Conservation (phyloP, 139 green algal genomes). For the Micractinium sp. region DNA sequence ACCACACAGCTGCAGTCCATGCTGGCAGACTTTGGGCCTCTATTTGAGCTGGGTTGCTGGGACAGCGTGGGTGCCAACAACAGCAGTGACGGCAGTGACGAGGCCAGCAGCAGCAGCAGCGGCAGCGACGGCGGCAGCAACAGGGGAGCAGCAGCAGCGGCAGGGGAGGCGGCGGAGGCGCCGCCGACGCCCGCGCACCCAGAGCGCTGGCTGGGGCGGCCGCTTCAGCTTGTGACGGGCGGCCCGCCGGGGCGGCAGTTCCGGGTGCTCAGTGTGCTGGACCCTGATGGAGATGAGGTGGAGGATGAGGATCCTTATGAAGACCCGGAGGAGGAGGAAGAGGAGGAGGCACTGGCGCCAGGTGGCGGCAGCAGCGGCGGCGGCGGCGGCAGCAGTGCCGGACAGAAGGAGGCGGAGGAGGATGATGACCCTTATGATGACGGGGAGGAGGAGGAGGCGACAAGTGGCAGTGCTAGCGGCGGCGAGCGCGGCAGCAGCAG, state of each 20-base stretch:
- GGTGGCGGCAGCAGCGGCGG: neutral
- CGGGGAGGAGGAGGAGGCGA: neutral
- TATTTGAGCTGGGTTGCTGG: slow-evolving; percentile 9
- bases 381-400: neutral
- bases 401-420: neutral
- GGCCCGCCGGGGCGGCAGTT: neutral
- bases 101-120: neutral
- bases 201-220: neutral
- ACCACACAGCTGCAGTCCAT: neutral
- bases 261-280: neutral
- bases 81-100: neutral
- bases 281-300: neutral
- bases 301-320: slow-evolving; percentile 22
- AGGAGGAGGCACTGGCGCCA: neutral
- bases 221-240: neutral
- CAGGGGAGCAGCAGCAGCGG: neutral
- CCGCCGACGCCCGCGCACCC: neutral
- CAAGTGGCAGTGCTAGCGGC: neutral
- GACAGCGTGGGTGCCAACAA: neutral
- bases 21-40: slow-evolving; percentile 24
- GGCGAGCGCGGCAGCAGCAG: neutral
- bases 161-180: neutral
- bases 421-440: neutral
- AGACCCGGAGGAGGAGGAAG: neutral
- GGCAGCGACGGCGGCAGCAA: neutral